Evolutionary conservation across 106 monocot genomes (phyloP).

Genomic region (Acorus gramineus): DNA sequence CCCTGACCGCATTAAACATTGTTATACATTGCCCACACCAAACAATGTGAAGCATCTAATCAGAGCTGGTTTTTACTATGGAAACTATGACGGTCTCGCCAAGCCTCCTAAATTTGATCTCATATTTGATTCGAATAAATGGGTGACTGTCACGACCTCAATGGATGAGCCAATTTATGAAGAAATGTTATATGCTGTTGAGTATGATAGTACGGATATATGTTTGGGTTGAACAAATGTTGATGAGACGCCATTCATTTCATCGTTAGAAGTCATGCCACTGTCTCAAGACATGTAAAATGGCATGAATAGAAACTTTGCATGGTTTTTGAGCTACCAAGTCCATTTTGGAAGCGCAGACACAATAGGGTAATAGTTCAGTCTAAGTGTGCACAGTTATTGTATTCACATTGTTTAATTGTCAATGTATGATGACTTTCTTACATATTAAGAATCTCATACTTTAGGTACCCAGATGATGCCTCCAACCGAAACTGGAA

Average conservation of each 20-base stretch:
- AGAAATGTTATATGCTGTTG: too few relatives aligned
- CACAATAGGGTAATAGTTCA: neutral
- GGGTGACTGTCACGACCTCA: slow-evolving; percentile 4
- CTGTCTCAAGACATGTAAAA: neutral
- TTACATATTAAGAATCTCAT: too few relatives aligned
- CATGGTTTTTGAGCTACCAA: neutral
- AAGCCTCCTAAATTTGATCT: slow-evolving; percentile 4
- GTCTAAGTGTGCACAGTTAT: neutral
- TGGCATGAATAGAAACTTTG: neutral
- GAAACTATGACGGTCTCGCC: slow-evolving; percentile 3
- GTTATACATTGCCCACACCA: slow-evolving; percentile 1
- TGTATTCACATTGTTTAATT: neutral
- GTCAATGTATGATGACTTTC: neutral
- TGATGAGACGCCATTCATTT: slow-evolving; percentile 1
- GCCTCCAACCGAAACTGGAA: too few relatives aligned
- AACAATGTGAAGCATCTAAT: slow-evolving; percentile 1
- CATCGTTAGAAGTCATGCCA: neutral
- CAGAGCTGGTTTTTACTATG: slow-evolving; percentile 5
- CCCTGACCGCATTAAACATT: slow-evolving; percentile 1
- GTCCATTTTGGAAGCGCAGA: neutral
- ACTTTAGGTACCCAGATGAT: too few relatives aligned
- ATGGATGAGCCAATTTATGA: slow-evolving; percentile 6
- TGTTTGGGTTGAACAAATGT: neutral
- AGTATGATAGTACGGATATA: too few relatives aligned
- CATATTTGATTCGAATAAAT: neutral